A percentile compares a stretch with the other conserved stretches of the same genome.
Evolutionary conservation across 345 rosid species (phyloP).

Genomic region (Dovyalis caffra): DNA sequence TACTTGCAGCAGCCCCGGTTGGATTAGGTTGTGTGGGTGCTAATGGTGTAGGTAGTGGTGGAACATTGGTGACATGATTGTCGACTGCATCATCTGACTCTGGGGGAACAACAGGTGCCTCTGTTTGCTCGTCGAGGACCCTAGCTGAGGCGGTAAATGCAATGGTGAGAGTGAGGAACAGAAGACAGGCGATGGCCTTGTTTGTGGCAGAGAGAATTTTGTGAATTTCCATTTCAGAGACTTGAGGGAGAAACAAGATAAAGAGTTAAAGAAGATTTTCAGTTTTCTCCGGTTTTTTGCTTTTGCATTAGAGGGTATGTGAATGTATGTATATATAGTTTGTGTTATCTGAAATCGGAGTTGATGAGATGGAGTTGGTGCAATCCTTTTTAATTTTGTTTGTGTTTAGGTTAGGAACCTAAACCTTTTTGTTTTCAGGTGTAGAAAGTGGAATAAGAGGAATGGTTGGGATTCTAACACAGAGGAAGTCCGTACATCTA

Average conservation of each 20-base stretch:
- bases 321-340: slow-evolving; percentile 3
- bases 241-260: neutral
- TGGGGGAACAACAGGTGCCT: neutral
- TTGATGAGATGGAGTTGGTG: slow-evolving; percentile 1
- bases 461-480: neutral
- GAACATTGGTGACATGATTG: neutral
- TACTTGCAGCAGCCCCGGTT: neutral
- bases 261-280: neutral
- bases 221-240: neutral
- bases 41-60: slow-evolving; percentile 1
- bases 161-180: slow-evolving; percentile 10
- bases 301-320: neutral
- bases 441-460: neutral
- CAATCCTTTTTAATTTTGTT: neutral
- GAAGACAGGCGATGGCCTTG: neutral
- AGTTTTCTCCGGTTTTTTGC: neutral
- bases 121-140: slow-evolving; percentile 7
- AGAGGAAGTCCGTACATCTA: too few relatives aligned
- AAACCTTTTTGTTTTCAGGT: neutral
- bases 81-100: neutral
- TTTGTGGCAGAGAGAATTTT: neutral
- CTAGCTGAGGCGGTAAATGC: slow-evolving; percentile 5
- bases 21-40: slow-evolving; percentile 8
- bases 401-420: slow-evolving; percentile 1
- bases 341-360: neutral